Percentiles rank a stretch among this genome's conserved stretches.
These are phyloP conservation scores for Rubia balearica DNA, from an alignment of 305 asterid species.

Conservation along the genomic window DNA sequence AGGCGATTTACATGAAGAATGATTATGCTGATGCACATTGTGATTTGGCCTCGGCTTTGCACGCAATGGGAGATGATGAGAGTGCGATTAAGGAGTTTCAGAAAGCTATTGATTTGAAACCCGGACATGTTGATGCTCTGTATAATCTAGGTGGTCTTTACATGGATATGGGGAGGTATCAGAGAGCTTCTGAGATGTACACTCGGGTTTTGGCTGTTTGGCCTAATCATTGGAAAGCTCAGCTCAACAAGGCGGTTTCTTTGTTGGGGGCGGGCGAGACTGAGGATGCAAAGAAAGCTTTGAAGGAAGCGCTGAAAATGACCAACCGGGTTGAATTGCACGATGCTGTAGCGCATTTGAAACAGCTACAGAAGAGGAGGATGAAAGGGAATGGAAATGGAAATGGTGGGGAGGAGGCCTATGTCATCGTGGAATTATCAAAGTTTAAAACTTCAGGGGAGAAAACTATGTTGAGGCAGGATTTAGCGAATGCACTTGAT, in stretches of 20 bases:
- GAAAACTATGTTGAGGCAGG: slow-evolving; percentile 62
- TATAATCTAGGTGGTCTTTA: slow-evolving; percentile 90
- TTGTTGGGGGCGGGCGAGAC: slow-evolving; percentile 90
- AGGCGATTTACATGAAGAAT: slow-evolving; percentile 92
- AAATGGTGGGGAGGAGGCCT: slow-evolving; percentile 50
- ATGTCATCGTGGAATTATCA: slow-evolving; percentile 55
- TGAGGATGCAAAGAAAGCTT: slow-evolving; percentile 88
- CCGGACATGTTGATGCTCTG: slow-evolving; percentile 90
- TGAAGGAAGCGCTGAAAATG: slow-evolving; percentile 94
- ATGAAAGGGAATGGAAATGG: slow-evolving; percentile 61
- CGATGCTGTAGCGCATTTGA: slow-evolving; percentile 81
- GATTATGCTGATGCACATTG: slow-evolving; percentile 98
- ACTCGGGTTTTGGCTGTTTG: slow-evolving; percentile 85
- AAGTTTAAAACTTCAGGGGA: slow-evolving; percentile 73
- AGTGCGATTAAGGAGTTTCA: slow-evolving; percentile 97
- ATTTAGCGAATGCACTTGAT: slow-evolving; percentile 62
- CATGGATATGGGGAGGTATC: slow-evolving; percentile 98
- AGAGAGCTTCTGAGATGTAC: slow-evolving; percentile 98
- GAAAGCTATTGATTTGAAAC: slow-evolving; percentile 93
- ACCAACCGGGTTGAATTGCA: slow-evolving; percentile 90
- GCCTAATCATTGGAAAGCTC: slow-evolving; percentile 98
- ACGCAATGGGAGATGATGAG: slow-evolving; percentile 90
- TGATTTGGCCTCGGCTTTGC: slow-evolving; percentile 95
- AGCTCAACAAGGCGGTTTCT: slow-evolving; percentile 85
- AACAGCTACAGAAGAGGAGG: slow-evolving; percentile 84